phyloP scores from a whole-genome alignment of 805 yeast genomes.

The Wickerhamiella allomyrinae region DNA sequence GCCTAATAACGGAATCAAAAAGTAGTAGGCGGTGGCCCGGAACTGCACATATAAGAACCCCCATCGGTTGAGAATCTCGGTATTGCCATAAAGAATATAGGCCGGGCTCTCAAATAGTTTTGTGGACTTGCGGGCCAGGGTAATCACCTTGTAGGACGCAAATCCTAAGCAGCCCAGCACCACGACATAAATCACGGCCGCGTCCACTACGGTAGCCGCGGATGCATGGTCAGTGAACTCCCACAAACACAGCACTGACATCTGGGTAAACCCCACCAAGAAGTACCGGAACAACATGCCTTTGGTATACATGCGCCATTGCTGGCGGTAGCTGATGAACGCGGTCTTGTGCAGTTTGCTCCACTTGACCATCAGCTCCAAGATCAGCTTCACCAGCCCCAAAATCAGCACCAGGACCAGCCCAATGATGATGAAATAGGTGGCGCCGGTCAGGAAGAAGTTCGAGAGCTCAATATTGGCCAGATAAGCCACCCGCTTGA shows the following conservation, averaged over 20 bases:
- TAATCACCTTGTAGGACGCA: slow-evolving; percentile 60
- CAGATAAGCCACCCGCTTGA: slow-evolving; percentile 76
- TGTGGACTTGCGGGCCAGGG: slow-evolving; percentile 60
- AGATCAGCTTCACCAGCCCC: slow-evolving; percentile 51
- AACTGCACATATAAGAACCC: slow-evolving; percentile 89
- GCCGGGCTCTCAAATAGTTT: slow-evolving; percentile 81
- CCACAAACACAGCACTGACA: slow-evolving; percentile 73
- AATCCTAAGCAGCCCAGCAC: slow-evolving; percentile 45
- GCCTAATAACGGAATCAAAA: slow-evolving; percentile 48
- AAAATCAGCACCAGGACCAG: slow-evolving; percentile 41
- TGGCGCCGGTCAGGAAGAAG: slow-evolving; percentile 73
- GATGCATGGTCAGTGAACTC: slow-evolving; percentile 76
- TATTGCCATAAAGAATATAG: slow-evolving; percentile 74
- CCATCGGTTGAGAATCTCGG: slow-evolving; percentile 63
- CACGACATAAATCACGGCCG: slow-evolving; percentile 51
- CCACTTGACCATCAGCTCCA: slow-evolving; percentile 49
- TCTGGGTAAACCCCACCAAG: slow-evolving; percentile 76
- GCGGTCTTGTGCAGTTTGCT: slow-evolving; percentile 46
- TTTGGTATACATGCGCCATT: slow-evolving; percentile 44
- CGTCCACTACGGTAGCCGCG: slow-evolving; percentile 67
- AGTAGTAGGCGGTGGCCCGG: slow-evolving; percentile 77
- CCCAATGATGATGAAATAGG: slow-evolving; percentile 66
- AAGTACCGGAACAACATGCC: slow-evolving; percentile 79
- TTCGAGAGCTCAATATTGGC: slow-evolving; percentile 78
- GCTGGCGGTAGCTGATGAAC: slow-evolving; percentile 61